Base-by-base conservation (phyloP, 495 filamentous ascomycete species). In the Pseudoneurospora amorphoporcata region DNA sequence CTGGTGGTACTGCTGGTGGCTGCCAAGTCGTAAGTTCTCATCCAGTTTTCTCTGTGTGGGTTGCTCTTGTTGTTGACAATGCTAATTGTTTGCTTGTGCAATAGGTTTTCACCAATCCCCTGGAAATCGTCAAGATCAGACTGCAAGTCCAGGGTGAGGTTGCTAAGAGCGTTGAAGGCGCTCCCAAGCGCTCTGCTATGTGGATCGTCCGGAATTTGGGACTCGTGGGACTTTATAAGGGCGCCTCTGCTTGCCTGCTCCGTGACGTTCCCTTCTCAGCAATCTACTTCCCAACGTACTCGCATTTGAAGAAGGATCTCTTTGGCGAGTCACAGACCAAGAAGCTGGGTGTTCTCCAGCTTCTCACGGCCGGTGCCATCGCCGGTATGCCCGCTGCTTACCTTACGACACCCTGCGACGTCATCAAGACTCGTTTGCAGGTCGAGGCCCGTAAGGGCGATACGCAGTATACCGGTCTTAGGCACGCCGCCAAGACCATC, bases 381-480 rank as follows among this genome's bases (percentile, higher is more conserved):
- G 95, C 95, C 69, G 95, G 95, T 84, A 99, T 99, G 96, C 95
- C 95, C 16, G 94, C 95, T 3, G 95, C 95, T 7, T 99, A 99
- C 83, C 86, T 99, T 72, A 99, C 95, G 32, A 99, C 95, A 4
- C 95, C 95, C 4, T 98, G 92, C 84, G 95, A 99, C 79, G 95
- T 99, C 73, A 98, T 99, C 89, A 99, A 99, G 86, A 99, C 95
- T 8, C 92, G 95, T 79, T 85, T 99, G 72, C 95, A 99, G 78
- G 95, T 99, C 72, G 95, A 99, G 80, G 94, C 95, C 9, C 90
- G 95, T 71, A 98, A 98, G 83, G 95, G 95, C 69, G 96, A 99
- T 73, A 90, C 90, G 12, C 84, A 84, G 42, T 99, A 99, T 85
- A 93, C 88, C 23, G 90, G 90, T 38, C 85, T 99, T n/a, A 88